A percentile compares a stretch with the other conserved stretches of the same genome.
phyloP scores from a whole-genome alignment of 2,329 filamentous ascomycete species.

The Cercospora zeae-maydis region DNA sequence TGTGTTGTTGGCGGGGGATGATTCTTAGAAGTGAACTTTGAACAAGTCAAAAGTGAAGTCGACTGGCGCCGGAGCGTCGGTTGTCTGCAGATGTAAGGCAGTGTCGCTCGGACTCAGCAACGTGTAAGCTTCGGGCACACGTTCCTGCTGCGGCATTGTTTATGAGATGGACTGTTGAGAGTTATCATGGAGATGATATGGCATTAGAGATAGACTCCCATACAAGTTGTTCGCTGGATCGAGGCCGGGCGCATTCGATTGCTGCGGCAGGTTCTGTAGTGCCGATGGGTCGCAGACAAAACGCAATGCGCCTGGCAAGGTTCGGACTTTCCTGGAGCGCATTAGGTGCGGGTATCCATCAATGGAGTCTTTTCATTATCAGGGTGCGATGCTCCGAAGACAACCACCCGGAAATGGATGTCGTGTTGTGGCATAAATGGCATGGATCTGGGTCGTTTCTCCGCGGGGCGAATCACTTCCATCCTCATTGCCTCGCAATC shows the following conservation, averaged over 20 bases:
- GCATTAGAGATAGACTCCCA: not conserved
- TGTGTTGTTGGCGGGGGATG: conserved; percentile 65
- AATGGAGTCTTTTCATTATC: no score
- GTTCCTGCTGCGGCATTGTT: conserved; percentile 50
- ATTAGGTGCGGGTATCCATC: not conserved
- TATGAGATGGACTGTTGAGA: not conserved
- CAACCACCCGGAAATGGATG: not conserved
- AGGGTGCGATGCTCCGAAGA: not conserved
- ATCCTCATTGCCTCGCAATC: not conserved
- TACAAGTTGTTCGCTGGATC: not conserved
- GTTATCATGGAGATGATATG: not conserved
- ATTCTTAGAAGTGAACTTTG: conserved; percentile 60
- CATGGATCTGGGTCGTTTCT: not conserved
- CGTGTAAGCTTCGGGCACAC: conserved; percentile 40
- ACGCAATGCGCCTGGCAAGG: not conserved
- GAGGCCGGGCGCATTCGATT: not conserved
- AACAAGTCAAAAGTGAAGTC: conserved; percentile 67
- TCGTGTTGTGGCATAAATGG: not conserved
- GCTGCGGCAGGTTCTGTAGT: not conserved
- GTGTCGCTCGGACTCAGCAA: conserved; percentile 30
- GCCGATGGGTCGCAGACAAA: not conserved
- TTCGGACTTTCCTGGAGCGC: not conserved
- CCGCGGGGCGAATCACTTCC: no score
- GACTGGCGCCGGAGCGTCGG: conserved; percentile 41
- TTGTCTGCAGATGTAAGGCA: conserved; percentile 44